These are phyloP conservation scores for Fusarium illudens DNA, from an alignment of 2,329 filamentous ascomycete species.

Conservation along the genomic window DNA sequence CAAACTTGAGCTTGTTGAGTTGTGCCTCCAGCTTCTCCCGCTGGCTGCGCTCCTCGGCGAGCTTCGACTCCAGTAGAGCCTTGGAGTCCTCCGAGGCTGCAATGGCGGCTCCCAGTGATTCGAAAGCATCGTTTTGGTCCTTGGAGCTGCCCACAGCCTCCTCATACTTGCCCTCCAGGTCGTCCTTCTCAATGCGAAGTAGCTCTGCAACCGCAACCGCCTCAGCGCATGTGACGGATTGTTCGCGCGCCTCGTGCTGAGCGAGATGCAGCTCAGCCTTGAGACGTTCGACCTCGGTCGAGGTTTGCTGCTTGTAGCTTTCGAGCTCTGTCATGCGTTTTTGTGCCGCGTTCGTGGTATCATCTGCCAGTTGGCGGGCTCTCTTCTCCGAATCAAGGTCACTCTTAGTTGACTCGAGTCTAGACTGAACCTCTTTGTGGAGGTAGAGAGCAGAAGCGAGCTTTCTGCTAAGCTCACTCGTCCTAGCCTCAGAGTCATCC, in stretches of 20 bases:
- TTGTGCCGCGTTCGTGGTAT: constrained; percentile 83
- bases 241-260: constrained; percentile 81
- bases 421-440: constrained; percentile 83
- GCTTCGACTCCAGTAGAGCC: constrained; percentile 77
- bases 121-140: constrained; percentile 75
- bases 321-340: constrained; percentile 86
- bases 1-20: constrained; percentile 76
- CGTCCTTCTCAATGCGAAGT: constrained; percentile 85
- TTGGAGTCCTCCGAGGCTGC: constrained; percentile 81
- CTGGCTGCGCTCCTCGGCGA: constrained; percentile 82
- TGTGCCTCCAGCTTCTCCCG: constrained; percentile 80
- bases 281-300: constrained; percentile 84
- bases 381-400: constrained; percentile 85
- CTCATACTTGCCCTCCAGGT: constrained; percentile 74
- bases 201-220: constrained; percentile 77
- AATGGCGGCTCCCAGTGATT: constrained; percentile 79
- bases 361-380: constrained; percentile 85
- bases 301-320: constrained; percentile 81
- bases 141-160: constrained; percentile 72
- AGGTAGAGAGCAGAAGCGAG: constrained; percentile 81
- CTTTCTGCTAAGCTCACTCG: constrained; percentile 79
- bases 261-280: constrained; percentile 84
- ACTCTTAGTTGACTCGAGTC: constrained; percentile 71
- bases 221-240: constrained; percentile 79
- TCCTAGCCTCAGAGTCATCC: constrained; percentile 63